Conservation (phyloP, 306 rosid species). For the Oxytropis ochrocephala region DNA sequence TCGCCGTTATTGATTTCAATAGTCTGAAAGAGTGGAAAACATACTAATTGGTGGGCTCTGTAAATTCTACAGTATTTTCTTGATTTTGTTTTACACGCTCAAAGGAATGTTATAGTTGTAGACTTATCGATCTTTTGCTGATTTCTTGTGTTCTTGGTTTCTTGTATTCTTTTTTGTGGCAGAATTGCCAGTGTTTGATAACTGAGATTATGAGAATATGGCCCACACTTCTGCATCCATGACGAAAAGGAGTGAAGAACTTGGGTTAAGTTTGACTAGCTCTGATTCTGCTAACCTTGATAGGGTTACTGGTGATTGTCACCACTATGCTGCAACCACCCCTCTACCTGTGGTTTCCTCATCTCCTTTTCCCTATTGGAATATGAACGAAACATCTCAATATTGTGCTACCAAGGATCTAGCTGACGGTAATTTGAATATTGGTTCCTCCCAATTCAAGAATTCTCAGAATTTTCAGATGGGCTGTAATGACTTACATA, state of each 20-base stretch:
- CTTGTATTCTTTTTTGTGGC: neutral
- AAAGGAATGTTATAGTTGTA: neutral
- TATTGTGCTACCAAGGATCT: neutral
- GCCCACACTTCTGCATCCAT: conserved; percentile 6
- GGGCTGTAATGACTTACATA: neutral
- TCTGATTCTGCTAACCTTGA: neutral
- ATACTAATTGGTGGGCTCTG: neutral
- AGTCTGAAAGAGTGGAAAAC: neutral
- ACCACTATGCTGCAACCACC: neutral
- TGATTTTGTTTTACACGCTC: neutral
- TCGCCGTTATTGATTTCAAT: neutral
- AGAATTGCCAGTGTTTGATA: neutral
- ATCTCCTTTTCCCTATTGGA: conserved; percentile 11
- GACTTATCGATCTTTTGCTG: neutral
- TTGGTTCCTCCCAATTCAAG: conserved; percentile 19
- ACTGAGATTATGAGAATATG: neutral
- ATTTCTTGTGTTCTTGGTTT: neutral
- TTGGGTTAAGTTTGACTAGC: neutral
- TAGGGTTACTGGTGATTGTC: neutral
- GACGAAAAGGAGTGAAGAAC: conserved; percentile 15
- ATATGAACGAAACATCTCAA: conserved; percentile 16
- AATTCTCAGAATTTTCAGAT: conserved; percentile 14
- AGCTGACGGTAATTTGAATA: neutral
- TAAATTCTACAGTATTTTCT: neutral
- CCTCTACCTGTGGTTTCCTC: conserved; percentile 1